Conservation (phyloP, 75 land plant species). For the Pinus taeda region DNA sequence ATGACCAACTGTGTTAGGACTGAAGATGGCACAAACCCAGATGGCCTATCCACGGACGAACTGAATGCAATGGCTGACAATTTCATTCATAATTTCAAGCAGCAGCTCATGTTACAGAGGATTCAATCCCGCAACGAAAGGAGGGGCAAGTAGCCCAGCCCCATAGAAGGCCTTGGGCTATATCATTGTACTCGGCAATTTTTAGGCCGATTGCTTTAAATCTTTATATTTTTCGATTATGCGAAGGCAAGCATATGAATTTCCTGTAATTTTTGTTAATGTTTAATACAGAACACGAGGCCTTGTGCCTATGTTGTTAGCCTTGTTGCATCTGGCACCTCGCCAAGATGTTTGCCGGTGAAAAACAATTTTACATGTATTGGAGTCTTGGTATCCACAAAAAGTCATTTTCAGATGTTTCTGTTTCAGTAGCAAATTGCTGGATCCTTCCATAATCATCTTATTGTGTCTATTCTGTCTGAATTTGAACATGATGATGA, state of each 20-base stretch:
- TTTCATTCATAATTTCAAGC: conserved; percentile 12
- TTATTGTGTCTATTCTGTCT: not conserved
- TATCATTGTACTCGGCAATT: not conserved
- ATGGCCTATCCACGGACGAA: not conserved
- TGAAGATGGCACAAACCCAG: not conserved
- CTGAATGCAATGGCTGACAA: conserved; percentile 3
- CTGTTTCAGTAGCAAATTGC: not conserved
- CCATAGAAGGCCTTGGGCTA: not conserved
- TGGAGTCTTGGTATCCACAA: too few relatives aligned
- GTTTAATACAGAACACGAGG: not conserved
- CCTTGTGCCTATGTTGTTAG: not conserved
- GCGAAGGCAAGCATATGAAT: not conserved
- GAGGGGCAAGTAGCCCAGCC: not conserved
- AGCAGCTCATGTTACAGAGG: conserved; percentile 6
- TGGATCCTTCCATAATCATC: not conserved
- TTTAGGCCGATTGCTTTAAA: not conserved
- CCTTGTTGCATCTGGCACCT: not conserved
- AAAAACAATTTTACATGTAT: not conserved
- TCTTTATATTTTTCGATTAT: not conserved
- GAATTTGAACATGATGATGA: not conserved
- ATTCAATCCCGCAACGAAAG: conserved; percentile 1
- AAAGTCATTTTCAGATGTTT: not conserved
- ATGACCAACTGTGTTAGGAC: not conserved
- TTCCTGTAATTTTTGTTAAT: not conserved
- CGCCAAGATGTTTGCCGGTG: not conserved